Conservation (phyloP, 495 filamentous ascomycete genomes). For the Penicillium flavigenum region DNA sequence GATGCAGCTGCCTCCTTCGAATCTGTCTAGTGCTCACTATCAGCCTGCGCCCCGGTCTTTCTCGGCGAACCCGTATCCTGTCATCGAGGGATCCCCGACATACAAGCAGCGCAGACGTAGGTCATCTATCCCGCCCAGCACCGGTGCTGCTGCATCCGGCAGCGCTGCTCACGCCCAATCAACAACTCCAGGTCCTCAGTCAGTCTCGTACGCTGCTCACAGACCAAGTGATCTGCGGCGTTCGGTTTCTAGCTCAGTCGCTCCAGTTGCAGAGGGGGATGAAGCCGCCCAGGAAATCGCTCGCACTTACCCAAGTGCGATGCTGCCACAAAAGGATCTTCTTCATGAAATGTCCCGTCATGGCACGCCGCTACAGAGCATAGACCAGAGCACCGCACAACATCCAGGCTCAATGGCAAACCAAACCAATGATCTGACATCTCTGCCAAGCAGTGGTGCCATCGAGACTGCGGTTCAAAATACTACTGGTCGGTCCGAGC, state of each 20-base stretch:
- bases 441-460: constrained; percentile 63
- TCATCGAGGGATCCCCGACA: constrained; percentile 95
- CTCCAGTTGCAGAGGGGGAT: constrained; percentile 75
- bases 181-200: constrained; percentile 33
- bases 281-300: constrained; percentile 65
- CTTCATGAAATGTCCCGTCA: constrained; percentile 81
- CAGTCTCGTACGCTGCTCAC: constrained; percentile 57
- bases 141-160: constrained; percentile 62
- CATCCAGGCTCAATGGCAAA: constrained; percentile 62
- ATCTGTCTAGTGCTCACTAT: constrained; percentile 74
- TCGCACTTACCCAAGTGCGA: constrained; percentile 63
- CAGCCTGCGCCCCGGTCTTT: constrained; percentile 65
- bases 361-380: constrained; percentile 77
- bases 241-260: constrained; percentile 86
- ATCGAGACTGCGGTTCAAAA: constrained; percentile 56
- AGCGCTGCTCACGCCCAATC: constrained; percentile 39
- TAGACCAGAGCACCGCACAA: constrained; percentile 75
- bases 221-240: constrained; percentile 84
- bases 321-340: constrained; percentile 74
- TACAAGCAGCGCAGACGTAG: constrained; percentile 96
- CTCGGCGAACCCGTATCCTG: constrained; percentile 83
- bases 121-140: constrained; percentile 80
- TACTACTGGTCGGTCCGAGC: constrained; percentile 61
- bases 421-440: constrained; percentile 63
- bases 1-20: constrained; percentile 89